Percentiles rank a stretch among this genome's conserved stretches.
Conservation (phyloP, 192 early-diverging fungal species). For the Coemansia sp. region DNA sequence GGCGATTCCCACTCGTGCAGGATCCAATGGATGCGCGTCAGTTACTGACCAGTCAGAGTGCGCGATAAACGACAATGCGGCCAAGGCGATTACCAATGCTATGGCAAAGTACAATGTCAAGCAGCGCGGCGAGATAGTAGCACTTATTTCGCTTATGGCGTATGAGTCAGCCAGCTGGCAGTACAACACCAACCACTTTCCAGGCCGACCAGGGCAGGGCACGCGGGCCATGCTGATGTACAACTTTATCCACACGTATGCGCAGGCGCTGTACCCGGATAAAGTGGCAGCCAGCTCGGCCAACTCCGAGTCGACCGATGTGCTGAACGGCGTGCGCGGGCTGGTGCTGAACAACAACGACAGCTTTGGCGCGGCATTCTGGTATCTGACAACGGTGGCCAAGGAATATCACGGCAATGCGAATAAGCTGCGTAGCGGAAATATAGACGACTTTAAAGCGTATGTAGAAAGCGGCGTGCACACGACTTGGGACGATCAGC, state of each 20-base stretch:
- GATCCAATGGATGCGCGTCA: slow-evolving; percentile 6
- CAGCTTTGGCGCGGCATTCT: slow-evolving; percentile 52
- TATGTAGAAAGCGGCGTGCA: slow-evolving; percentile 34
- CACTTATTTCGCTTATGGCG: slow-evolving; percentile 44
- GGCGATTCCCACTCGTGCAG: slow-evolving; percentile 8
- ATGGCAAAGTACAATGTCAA: slow-evolving; percentile 41
- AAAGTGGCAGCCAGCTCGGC: slow-evolving; percentile 3
- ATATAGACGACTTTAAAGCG: slow-evolving; percentile 43
- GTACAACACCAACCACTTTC: slow-evolving; percentile 53
- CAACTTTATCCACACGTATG: slow-evolving; percentile 40
- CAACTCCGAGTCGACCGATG: background rate
- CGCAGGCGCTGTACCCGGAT: slow-evolving; percentile 23
- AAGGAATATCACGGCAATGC: slow-evolving; percentile 19
- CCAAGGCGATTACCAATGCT: slow-evolving; percentile 29
- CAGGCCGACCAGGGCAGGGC: slow-evolving; percentile 45
- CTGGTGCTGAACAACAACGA: slow-evolving; percentile 43
- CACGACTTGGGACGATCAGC: slow-evolving; percentile 29
- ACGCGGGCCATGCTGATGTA: slow-evolving; percentile 52
- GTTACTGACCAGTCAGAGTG: slow-evolving; percentile 24
- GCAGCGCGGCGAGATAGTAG: slow-evolving; percentile 30
- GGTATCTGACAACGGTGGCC: slow-evolving; percentile 34
- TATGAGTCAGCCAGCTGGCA: slow-evolving; percentile 42
- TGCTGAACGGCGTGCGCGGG: slow-evolving; percentile 25
- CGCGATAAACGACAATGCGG: slow-evolving; percentile 26
- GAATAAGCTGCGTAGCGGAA: slow-evolving; percentile 27